Evolutionary conservation across 139 green algal genomes (phyloP), one percentile per base, ranked within the genome.

Genomic region (Gonium pectorale): DNA sequence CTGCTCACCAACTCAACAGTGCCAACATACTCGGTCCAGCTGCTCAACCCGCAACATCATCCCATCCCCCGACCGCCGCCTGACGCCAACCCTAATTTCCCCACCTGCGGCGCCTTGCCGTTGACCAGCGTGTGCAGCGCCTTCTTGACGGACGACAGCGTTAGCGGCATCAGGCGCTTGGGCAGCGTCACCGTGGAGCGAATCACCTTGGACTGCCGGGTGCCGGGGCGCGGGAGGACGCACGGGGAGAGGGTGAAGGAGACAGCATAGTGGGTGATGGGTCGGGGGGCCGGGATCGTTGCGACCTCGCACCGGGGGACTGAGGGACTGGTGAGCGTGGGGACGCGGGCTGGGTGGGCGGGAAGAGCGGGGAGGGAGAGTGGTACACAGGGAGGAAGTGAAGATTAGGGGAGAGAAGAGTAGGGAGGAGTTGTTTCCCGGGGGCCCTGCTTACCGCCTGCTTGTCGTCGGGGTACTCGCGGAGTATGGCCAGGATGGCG

Each of bases 151-250:
- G 86, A 22, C 27, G 64, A 60, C 63, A 95, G 85, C 17, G 78
- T 74, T 9, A 91, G 59, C 38, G 94, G 93, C 73, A 97, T 80
- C 67, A 97, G 91, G 37, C 85, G 86, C 74, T 95, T 94, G 37
- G 93, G 90, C 41, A 95, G 83, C 3, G 92, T 93, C 6, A 49
- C 21, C 41, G 93, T 89, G 63, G 77, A 60, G 59, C 79, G 40
- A 8, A 93, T 70, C 5, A 85, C 82, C 2, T 71, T 71, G 38
- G 81, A 87, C 89, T 93, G 86, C 27, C 67, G 31, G 37, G 22
- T 27, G 35, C 8, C 54, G 21, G 22, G 67, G 67, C n/a, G 64
- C 40, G 62, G 62, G 62, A 9, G 27, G n/a, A n/a, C n/a, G n/a
- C n/a, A n/a, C n/a, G n/a, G n/a, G n/a, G n/a, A n/a, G n/a, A n/a